Evolutionary conservation across 164 flowering plant species (phyloP).

Genomic region (Magnolia officinalis): DNA sequence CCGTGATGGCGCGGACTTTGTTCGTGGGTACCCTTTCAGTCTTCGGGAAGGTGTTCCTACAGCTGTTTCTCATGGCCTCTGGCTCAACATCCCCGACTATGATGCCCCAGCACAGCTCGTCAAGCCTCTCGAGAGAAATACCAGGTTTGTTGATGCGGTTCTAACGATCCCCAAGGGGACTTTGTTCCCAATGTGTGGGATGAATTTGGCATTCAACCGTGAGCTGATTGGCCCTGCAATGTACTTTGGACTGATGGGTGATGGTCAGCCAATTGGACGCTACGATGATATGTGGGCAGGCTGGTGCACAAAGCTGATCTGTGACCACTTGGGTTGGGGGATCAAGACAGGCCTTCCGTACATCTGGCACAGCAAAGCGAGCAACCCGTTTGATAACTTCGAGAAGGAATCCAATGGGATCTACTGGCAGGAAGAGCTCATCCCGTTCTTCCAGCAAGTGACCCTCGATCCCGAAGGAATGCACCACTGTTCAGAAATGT

Average conservation of each 20-base stretch:
- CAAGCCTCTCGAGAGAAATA: conserved; percentile 76
- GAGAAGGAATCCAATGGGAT: conserved; percentile 74
- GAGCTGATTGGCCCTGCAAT: conserved; percentile 77
- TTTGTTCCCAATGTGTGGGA: conserved; percentile 80
- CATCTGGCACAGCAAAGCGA: conserved; percentile 80
- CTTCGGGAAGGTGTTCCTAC: conserved; percentile 76
- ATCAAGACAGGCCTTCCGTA: conserved; percentile 72
- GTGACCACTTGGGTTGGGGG: conserved; percentile 71
- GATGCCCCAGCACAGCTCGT: conserved; percentile 90
- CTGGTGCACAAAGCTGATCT: conserved; percentile 80
- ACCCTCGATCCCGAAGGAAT: conserved; percentile 57
- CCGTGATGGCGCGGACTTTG: conserved; percentile 77
- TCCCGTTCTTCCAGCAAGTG: conserved; percentile 67
- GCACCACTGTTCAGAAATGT: conserved; percentile 60
- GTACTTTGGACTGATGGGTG: conserved; percentile 90
- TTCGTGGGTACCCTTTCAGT: conserved; percentile 87
- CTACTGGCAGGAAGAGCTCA: conserved; percentile 71
- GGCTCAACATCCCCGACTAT: conserved; percentile 84
- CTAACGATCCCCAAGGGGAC: conserved; percentile 78
- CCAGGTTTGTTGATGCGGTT: conserved; percentile 78
- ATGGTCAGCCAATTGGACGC: conserved; percentile 84
- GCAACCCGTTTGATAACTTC: conserved; percentile 68
- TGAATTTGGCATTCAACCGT: no score
- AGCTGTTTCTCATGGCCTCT: conserved; percentile 83
- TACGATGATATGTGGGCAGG: conserved; percentile 93